Evolutionary conservation across 345 rosid genomes (phyloP).

Genomic region (Hibiscus syriacus): DNA sequence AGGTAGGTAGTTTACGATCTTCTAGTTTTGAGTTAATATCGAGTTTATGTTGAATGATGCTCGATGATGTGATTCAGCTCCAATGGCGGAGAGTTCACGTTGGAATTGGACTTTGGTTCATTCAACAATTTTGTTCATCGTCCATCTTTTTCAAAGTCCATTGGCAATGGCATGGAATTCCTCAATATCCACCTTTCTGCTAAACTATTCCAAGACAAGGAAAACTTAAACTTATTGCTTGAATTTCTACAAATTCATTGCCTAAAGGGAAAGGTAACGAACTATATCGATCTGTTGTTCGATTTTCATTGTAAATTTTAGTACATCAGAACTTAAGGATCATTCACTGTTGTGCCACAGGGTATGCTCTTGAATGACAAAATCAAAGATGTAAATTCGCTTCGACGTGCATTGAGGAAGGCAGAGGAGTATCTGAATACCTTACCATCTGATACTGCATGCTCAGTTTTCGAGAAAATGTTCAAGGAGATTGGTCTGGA

Average conservation of each 20-base stretch:
- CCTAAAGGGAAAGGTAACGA: conserved; percentile 79
- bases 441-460: conserved; percentile 42
- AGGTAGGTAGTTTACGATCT: conserved; percentile 25
- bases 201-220: conserved; percentile 82
- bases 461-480: conserved; percentile 46
- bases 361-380: conserved; percentile 73
- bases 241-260: no score
- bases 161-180: conserved; percentile 87
- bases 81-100: no score
- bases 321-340: neutral
- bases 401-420: conserved; percentile 59
- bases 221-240: no score
- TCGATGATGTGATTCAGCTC: conserved; percentile 32
- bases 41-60: neutral
- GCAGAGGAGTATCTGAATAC: no score
- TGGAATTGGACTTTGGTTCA: no score
- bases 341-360: conserved; percentile 25
- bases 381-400: conserved; percentile 49
- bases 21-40: neutral
- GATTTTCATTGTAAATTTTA: no score
- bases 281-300: no score
- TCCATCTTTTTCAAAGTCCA: conserved; percentile 77
- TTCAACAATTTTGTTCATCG: no score
- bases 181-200: conserved; percentile 96
- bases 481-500: conserved; percentile 84